phyloP scores from a whole-genome alignment of 1,284 basidiomycete genomes.

The Microbotryum violaceum region DNA sequence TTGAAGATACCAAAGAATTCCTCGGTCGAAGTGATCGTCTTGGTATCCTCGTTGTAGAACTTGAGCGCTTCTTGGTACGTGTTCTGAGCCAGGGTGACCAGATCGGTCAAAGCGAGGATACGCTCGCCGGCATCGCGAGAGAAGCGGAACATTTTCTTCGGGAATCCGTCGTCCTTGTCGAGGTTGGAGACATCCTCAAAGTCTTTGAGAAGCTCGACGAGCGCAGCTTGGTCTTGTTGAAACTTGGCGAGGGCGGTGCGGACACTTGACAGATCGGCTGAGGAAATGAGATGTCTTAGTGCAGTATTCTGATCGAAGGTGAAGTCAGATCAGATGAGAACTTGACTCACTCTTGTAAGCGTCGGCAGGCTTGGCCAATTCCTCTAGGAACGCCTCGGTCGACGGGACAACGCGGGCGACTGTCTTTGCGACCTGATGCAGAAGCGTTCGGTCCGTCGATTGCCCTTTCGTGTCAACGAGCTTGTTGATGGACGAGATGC shows the following conservation, averaged over 20 bases:
- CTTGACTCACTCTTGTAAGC: slow-evolving; percentile 70
- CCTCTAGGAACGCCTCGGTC: slow-evolving; percentile 81
- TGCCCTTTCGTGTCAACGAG: slow-evolving; percentile 83
- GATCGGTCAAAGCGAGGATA: slow-evolving; percentile 72
- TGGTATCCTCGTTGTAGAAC: slow-evolving; percentile 87
- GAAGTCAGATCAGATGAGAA: background rate
- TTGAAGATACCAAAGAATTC: slow-evolving; percentile 95
- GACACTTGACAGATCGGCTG: slow-evolving; percentile 25
- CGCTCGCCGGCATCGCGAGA: slow-evolving; percentile 62
- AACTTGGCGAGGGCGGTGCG: slow-evolving; percentile 57
- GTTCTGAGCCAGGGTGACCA: slow-evolving; percentile 71
- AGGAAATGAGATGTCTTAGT: background rate
- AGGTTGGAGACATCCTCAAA: slow-evolving; percentile 57
- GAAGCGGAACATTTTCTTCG: slow-evolving; percentile 83
- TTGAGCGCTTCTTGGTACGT: slow-evolving; percentile 71
- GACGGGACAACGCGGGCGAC: slow-evolving; percentile 79
- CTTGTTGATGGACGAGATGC: slow-evolving; percentile 97
- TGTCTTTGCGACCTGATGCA: slow-evolving; percentile 90
- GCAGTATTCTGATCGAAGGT: no score
- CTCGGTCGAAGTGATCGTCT: slow-evolving; percentile 45
- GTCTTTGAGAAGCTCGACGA: slow-evolving; percentile 62
- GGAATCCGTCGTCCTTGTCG: slow-evolving; percentile 60
- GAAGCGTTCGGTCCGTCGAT: slow-evolving; percentile 81
- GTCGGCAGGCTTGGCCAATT: slow-evolving; percentile 80
- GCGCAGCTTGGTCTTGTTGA: slow-evolving; percentile 50